Evolutionary conservation across 768 basidiomycete species (phyloP).

Genomic region (Agrocybe pediades): DNA sequence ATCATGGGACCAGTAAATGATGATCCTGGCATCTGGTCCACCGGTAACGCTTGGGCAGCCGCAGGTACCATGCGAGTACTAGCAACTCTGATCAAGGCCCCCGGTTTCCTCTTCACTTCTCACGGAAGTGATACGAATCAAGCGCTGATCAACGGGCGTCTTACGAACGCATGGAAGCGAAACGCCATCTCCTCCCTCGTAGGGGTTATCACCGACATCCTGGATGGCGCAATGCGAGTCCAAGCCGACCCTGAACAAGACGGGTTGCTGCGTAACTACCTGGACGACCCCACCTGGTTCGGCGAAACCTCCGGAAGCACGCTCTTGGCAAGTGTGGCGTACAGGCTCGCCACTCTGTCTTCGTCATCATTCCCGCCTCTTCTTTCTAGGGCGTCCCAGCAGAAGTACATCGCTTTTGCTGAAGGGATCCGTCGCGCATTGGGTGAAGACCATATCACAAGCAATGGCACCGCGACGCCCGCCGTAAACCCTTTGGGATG

Average conservation of each 20-base stretch:
- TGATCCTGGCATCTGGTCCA: constrained; percentile 48
- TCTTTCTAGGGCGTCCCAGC: constrained; percentile 1
- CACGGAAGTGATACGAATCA: constrained; percentile 13
- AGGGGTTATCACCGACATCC: constrained; percentile 32
- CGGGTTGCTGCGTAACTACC: constrained; percentile 38
- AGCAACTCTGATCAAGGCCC: constrained; percentile 44
- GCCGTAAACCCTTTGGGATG: constrained; percentile 39
- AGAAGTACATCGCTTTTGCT: constrained; percentile 24
- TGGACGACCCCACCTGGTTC: constrained; percentile 33
- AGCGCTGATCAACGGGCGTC: constrained; percentile 4
- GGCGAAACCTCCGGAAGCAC: constrained; percentile 40
- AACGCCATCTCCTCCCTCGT: constrained; percentile 29
- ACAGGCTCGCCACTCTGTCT: constrained; percentile 31
- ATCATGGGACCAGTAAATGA: constrained; percentile 39
- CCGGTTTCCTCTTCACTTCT: constrained; percentile 22
- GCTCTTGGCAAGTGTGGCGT: constrained; percentile 35
- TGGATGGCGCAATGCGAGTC: constrained; percentile 34
- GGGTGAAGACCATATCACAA: constrained; percentile 24
- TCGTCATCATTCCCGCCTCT: neutral
- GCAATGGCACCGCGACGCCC: constrained; percentile 33
- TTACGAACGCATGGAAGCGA: constrained; percentile 11
- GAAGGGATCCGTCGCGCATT: constrained; percentile 28
- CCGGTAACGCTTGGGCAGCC: constrained; percentile 74
- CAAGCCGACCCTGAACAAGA: constrained; percentile 16
- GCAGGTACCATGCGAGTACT: constrained; percentile 67